Evolutionary conservation across 2,329 filamentous ascomycete genomes (phyloP).

Genomic region (Aulographum hederae): DNA sequence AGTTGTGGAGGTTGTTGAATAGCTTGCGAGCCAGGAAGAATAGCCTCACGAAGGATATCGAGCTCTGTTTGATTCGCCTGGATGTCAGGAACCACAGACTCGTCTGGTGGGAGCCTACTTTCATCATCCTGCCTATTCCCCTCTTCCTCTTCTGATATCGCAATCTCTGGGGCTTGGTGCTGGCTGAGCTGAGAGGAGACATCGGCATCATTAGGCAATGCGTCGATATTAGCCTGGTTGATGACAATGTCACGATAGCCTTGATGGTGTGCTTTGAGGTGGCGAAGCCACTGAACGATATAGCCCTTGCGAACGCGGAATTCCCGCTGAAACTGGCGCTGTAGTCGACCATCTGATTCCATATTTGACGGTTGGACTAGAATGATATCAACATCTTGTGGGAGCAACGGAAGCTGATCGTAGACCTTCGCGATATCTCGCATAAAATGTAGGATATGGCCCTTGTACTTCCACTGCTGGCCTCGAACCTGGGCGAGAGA

Average conservation of each 20-base stretch:
- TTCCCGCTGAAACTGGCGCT: background rate
- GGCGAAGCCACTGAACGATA: background rate
- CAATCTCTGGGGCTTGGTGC: too few species aligned
- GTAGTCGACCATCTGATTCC: background rate
- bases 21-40: background rate
- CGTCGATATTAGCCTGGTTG: background rate
- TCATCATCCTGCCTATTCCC: too few species aligned
- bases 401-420: background rate
- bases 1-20: background rate
- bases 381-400: slow-evolving; percentile 1
- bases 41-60: background rate
- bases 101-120: background rate
- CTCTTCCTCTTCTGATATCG: too few species aligned
- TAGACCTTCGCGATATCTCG: background rate
- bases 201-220: too few species aligned
- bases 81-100: background rate
- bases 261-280: background rate
- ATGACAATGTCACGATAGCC: background rate
- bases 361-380: background rate
- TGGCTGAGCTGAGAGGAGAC: too few species aligned
- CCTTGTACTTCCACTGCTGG: background rate
- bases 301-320: background rate
- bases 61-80: background rate
- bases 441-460: background rate
- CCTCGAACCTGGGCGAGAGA: background rate